Percentiles rank a stretch among this genome's conserved stretches.
phyloP scores from a whole-genome alignment of 2,329 filamentous ascomycete species.

The Botrytis fragariae region DNA sequence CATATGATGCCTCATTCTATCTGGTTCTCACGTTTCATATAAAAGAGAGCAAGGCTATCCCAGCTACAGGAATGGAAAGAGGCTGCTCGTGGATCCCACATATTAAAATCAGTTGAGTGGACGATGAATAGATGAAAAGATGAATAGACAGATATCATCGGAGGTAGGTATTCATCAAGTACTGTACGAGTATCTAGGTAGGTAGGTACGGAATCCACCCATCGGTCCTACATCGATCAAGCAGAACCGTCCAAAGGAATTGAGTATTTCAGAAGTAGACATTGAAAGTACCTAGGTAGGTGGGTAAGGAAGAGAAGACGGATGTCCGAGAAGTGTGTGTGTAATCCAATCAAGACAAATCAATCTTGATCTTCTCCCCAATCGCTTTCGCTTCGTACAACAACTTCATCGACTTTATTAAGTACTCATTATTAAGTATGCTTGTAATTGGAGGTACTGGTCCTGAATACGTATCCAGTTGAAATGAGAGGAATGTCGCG shows the following conservation, averaged over 20 bases:
- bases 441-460: neutral
- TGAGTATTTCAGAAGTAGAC: neutral
- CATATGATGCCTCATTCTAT: neutral
- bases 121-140: neutral
- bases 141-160: neutral
- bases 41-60: conserved; percentile 1
- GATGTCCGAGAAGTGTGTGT: neutral
- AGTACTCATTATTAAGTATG: neutral
- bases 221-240: neutral
- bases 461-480: neutral
- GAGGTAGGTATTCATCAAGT: neutral
- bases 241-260: neutral
- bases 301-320: neutral
- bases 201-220: neutral
- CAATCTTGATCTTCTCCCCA: neutral
- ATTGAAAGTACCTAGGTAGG: neutral
- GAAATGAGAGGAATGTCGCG: conserved; percentile 11
- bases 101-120: neutral
- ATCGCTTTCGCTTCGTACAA: neutral
- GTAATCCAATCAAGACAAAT: neutral
- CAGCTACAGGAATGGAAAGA: neutral
- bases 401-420: neutral
- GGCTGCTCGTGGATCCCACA: neutral
- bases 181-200: neutral
- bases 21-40: neutral